phyloP scores from a whole-genome alignment of 805 yeast genomes.

The Candida ovalis region DNA sequence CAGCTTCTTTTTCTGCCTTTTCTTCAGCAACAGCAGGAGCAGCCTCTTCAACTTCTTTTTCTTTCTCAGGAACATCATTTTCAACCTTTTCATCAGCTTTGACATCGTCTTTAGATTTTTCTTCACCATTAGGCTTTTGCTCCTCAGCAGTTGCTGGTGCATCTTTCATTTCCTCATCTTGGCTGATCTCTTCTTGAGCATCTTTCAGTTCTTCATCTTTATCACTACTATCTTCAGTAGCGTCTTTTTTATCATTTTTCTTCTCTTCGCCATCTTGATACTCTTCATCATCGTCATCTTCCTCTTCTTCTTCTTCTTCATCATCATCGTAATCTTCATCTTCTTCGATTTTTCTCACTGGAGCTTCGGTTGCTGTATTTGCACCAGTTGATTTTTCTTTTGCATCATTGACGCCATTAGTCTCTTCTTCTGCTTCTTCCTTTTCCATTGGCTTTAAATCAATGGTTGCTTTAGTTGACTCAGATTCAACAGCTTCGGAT shows the following conservation, averaged over 20 bases:
- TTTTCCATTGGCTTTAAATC: slow-evolving; percentile 31
- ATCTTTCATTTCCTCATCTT: background rate
- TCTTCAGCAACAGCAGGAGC: background rate
- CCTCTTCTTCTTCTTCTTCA: slow-evolving; percentile 13
- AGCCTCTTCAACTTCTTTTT: background rate
- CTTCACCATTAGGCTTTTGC: background rate
- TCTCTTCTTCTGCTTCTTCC: slow-evolving; percentile 27
- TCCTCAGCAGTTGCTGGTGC: background rate
- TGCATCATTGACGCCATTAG: slow-evolving; percentile 13
- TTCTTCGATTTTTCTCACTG: slow-evolving; percentile 33
- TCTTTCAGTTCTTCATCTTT: background rate
- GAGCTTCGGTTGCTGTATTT: slow-evolving; percentile 17
- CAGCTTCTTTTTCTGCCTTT: background rate
- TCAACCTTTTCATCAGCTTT: background rate
- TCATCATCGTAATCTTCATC: slow-evolving; percentile 37
- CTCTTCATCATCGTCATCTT: background rate
- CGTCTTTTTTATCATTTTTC: background rate
- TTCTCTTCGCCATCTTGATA: background rate
- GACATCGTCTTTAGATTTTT: background rate
- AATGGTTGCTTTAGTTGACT: slow-evolving; percentile 18
- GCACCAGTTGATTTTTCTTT: slow-evolving; percentile 10
- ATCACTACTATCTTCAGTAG: background rate
- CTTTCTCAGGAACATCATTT: background rate
- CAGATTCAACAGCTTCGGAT: background rate
- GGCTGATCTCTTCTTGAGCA: background rate